A percentile compares a stretch with the other conserved stretches of the same genome.
phyloP scores from a whole-genome alignment of 1,284 basidiomycete species.

The Cryptococcus sp. region DNA sequence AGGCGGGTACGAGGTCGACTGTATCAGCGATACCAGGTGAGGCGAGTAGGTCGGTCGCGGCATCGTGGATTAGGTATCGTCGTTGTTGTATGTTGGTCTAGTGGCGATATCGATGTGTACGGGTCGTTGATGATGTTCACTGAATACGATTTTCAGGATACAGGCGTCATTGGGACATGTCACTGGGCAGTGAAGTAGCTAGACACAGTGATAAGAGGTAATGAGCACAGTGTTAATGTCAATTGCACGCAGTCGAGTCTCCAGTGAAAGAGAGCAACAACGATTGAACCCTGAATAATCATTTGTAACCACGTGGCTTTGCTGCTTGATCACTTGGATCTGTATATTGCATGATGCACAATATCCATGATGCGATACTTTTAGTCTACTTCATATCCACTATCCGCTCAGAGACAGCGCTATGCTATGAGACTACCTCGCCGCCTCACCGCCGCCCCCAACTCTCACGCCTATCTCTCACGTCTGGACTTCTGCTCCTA shows the following conservation, averaged over 20 bases:
- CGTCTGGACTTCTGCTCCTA: slow-evolving; percentile 22
- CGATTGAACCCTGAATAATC: background rate
- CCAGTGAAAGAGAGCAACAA: background rate
- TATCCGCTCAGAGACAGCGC: no score
- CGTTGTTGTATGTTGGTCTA: no score
- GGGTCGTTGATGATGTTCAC: background rate
- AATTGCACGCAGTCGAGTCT: background rate
- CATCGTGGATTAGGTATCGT: background rate
- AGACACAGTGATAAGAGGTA: background rate
- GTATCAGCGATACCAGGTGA: slow-evolving; percentile 34
- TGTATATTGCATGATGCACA: background rate
- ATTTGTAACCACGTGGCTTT: background rate
- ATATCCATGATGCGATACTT: background rate
- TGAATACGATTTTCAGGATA: background rate
- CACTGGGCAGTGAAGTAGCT: background rate
- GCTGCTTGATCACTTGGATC: background rate
- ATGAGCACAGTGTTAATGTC: background rate
- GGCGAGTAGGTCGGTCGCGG: slow-evolving; percentile 27
- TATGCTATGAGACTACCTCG: background rate
- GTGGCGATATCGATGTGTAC: background rate
- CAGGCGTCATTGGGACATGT: background rate
- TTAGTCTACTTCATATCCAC: no score
- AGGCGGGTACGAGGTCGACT: slow-evolving; percentile 48
- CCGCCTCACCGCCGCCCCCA: slow-evolving; percentile 3
- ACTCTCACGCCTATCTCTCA: slow-evolving; percentile 14